Conservation (phyloP, 306 rosid genomes). For the Vigna unguiculata region DNA sequence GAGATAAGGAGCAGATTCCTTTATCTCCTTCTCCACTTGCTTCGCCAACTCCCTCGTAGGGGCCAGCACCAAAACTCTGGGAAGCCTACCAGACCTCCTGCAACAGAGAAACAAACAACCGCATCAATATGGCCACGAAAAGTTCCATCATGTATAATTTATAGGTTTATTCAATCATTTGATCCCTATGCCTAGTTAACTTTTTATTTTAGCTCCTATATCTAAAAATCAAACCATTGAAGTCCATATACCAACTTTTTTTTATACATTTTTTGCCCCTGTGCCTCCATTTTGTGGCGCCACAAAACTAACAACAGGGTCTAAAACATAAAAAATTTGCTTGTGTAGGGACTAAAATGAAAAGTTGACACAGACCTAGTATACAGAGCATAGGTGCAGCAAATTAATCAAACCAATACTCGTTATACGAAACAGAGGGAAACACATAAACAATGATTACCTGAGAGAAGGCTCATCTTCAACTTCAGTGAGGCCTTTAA, state of each 20-base stretch:
- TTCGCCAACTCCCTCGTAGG: slow-evolving; percentile 97
- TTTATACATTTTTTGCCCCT: background rate
- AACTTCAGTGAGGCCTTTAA: slow-evolving; percentile 74
- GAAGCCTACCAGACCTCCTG: slow-evolving; percentile 85
- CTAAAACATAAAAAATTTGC: background rate
- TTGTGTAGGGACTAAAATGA: too few species aligned
- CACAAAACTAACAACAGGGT: background rate
- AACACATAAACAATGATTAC: slow-evolving; percentile 43
- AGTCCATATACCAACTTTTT: background rate
- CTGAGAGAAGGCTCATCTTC: slow-evolving; percentile 57
- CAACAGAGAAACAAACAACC: slow-evolving; percentile 37
- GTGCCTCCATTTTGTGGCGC: background rate
- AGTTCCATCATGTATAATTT: background rate
- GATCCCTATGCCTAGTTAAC: background rate
- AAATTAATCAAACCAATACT: too few species aligned
- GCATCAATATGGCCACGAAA: background rate
- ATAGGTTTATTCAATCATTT: background rate
- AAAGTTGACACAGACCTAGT: too few species aligned
- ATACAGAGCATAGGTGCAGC: too few species aligned
- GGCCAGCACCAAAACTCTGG: slow-evolving; percentile 85
- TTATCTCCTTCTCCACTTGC: slow-evolving; percentile 98
- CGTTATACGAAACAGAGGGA: background rate
- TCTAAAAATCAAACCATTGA: background rate
- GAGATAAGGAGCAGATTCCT: slow-evolving; percentile 93
- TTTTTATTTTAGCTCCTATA: background rate